Percentiles rank a stretch among this genome's conserved stretches.
These are phyloP conservation scores for Venturia effusa DNA, from an alignment of 2,329 filamentous ascomycete species.

Conservation along the genomic window DNA sequence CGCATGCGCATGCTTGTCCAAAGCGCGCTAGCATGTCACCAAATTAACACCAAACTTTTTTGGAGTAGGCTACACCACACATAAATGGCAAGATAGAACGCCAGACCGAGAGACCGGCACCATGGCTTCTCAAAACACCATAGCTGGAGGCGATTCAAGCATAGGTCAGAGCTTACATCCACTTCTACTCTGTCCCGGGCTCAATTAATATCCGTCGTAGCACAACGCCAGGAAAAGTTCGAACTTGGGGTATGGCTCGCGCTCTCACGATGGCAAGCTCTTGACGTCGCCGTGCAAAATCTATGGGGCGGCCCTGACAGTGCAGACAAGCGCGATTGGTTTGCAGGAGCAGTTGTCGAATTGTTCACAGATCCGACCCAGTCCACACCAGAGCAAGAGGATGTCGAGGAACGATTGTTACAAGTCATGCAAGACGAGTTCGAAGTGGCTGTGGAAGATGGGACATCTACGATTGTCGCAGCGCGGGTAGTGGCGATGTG, in stretches of 20 bases:
- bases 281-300: slow-evolving; percentile 77
- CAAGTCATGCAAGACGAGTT: slow-evolving; percentile 96
- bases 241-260: slow-evolving; percentile 79
- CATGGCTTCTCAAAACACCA: neutral
- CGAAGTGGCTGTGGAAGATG: slow-evolving; percentile 84
- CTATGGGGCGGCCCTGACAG: slow-evolving; percentile 79
- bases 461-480: slow-evolving; percentile 66
- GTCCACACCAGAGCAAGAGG: slow-evolving; percentile 48
- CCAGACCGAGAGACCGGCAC: neutral
- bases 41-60: neutral
- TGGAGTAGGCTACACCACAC: neutral
- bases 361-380: slow-evolving; percentile 46
- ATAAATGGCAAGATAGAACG: neutral
- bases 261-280: slow-evolving; percentile 78
- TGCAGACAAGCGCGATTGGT: slow-evolving; percentile 88
- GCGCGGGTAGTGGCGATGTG: slow-evolving; percentile 59
- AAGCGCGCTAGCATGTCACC: neutral
- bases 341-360: slow-evolving; percentile 77
- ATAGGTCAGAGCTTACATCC: neutral
- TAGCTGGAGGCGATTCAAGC: neutral
- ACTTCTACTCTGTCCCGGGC: neutral
- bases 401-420: slow-evolving; percentile 74
- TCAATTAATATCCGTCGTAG: slow-evolving; percentile 4
- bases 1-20: too few species aligned
- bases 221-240: slow-evolving; percentile 28